phyloP scores from a whole-genome alignment of 148 eudicot species.

The Limonium bicolor region DNA sequence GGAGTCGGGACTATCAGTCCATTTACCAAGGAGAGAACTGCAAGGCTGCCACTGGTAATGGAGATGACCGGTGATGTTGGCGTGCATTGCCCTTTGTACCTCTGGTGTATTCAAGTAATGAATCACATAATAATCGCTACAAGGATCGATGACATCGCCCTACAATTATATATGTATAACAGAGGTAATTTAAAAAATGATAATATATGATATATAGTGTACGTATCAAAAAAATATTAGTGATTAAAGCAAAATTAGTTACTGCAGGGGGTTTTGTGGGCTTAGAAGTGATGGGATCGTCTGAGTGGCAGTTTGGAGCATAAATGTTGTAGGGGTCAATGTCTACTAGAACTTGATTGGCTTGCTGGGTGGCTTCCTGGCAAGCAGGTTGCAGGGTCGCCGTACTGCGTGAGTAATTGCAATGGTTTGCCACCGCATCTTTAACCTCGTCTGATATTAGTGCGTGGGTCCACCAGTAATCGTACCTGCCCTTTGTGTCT shows the following conservation, averaged over 20 bases:
- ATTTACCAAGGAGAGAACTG: slow-evolving; percentile 29
- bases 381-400: slow-evolving; percentile 13
- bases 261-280: slow-evolving; percentile 35
- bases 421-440: slow-evolving; percentile 13
- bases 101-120: slow-evolving; percentile 46
- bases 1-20: slow-evolving; percentile 54
- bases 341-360: slow-evolving; percentile 4
- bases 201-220: not conserved
- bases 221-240: not conserved
- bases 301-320: slow-evolving; percentile 41
- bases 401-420: slow-evolving; percentile 29
- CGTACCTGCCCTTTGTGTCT: slow-evolving; percentile 43
- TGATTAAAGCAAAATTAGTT: not conserved
- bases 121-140: slow-evolving; percentile 38
- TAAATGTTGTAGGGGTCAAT: slow-evolving; percentile 61
- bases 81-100: slow-evolving; percentile 70
- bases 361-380: slow-evolving; percentile 9
- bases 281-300: slow-evolving; percentile 25
- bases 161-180: too few relatives aligned
- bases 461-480: slow-evolving; percentile 47
- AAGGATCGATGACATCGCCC: slow-evolving; percentile 48
- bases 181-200: not conserved
- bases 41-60: slow-evolving; percentile 58
- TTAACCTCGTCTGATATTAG: slow-evolving; percentile 35
- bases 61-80: slow-evolving; percentile 39